Evolutionary conservation across 2,329 filamentous ascomycete genomes (phyloP).

Genomic region (Pseudocercospora pini-densiflorae): DNA sequence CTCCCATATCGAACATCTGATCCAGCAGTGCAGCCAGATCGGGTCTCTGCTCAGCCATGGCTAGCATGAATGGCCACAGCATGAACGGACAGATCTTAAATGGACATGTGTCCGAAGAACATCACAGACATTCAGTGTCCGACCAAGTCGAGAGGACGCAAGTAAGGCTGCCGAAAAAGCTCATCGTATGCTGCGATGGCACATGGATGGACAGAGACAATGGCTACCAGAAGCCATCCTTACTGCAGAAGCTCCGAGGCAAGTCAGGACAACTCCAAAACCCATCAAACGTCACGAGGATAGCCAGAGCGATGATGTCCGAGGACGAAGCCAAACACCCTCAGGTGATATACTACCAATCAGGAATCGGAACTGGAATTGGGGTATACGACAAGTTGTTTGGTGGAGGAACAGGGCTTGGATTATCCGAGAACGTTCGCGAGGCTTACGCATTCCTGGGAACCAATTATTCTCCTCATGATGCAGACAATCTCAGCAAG

Average conservation of each 20-base stretch:
- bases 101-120: conserved; percentile 5
- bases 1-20: no score
- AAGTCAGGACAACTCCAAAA: conserved; percentile 37
- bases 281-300: conserved; percentile 43
- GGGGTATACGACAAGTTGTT: conserved; percentile 39
- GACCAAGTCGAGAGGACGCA: conserved; percentile 25
- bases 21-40: background rate
- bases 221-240: conserved; percentile 30
- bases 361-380: conserved; percentile 42
- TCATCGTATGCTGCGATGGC: conserved; percentile 37
- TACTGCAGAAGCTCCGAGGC: conserved; percentile 4
- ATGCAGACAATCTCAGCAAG: conserved; percentile 29
- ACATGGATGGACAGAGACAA: conserved; percentile 43
- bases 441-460: conserved; percentile 68
- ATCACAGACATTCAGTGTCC: conserved; percentile 15
- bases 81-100: background rate
- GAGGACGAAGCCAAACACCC: conserved; percentile 41
- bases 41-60: background rate
- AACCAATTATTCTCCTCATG: conserved; percentile 57
- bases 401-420: conserved; percentile 41
- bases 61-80: conserved; percentile 7
- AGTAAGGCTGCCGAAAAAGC: conserved; percentile 30
- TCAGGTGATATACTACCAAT: conserved; percentile 47
- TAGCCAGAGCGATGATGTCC: conserved; percentile 40
- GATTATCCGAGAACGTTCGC: conserved; percentile 55